A percentile compares a stretch with the other conserved stretches of the same genome.
These are phyloP conservation scores for Fraxinus pennsylvanica DNA, from an alignment of 257 asterid genomes.

Conservation along the genomic window DNA sequence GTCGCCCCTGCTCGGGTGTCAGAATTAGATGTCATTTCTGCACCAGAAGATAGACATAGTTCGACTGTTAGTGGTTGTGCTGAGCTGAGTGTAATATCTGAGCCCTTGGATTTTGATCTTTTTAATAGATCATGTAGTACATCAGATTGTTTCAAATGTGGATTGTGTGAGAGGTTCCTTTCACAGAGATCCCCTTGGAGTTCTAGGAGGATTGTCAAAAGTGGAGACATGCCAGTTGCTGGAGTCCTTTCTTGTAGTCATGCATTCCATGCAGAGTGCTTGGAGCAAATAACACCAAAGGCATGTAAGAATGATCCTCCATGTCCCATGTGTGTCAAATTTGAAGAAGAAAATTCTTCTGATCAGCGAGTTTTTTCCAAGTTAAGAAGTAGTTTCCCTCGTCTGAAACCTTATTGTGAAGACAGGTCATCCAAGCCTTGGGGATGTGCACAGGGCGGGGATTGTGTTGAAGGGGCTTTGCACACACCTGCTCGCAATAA, in stretches of 20 bases:
- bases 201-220: conserved; percentile 72
- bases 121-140: conserved; percentile 41
- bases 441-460: conserved; percentile 84
- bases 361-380: conserved; percentile 60
- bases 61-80: conserved; percentile 69
- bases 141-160: conserved; percentile 65
- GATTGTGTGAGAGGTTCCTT: conserved; percentile 82
- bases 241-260: conserved; percentile 93
- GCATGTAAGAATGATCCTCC: conserved; percentile 81
- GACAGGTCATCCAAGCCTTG: conserved; percentile 75
- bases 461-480: conserved; percentile 84
- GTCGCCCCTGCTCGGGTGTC: conserved; percentile 31
- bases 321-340: conserved; percentile 74
- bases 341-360: conserved; percentile 63
- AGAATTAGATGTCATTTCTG: conserved; percentile 49
- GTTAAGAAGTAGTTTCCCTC: conserved; percentile 55
- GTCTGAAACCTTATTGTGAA: conserved; percentile 62
- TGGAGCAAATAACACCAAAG: conserved; percentile 89
- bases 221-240: conserved; percentile 91
- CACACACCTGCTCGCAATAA: conserved; percentile 59
- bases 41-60: conserved; percentile 56
- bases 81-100: conserved; percentile 67
- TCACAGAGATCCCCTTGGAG: conserved; percentile 96
- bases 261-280: conserved; percentile 92
- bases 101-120: conserved; percentile 50